phyloP scores from a whole-genome alignment of 164 flowering plant species.

The Berberis vulgaris region DNA sequence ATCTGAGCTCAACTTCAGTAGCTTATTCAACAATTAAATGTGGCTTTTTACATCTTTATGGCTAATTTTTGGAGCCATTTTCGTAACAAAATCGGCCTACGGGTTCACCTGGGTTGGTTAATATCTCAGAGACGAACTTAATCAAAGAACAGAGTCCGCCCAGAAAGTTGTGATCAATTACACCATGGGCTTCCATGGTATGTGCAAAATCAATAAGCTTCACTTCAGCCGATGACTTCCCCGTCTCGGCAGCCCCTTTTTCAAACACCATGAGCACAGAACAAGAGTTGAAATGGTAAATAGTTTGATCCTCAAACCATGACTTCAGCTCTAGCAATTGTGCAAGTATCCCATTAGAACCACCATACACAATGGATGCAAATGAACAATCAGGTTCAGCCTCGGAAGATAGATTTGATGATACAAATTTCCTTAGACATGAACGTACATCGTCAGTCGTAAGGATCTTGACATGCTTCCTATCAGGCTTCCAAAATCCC shows the following conservation, averaged over 20 bases:
- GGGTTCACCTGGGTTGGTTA: conserved; percentile 18
- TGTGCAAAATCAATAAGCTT: conserved; percentile 89
- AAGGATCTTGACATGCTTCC: conserved; percentile 25
- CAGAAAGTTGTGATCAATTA: too few relatives aligned
- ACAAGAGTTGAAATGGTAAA: conserved; percentile 63
- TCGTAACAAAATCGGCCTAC: too few relatives aligned
- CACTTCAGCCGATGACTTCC: conserved; percentile 35
- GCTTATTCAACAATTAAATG: too few relatives aligned
- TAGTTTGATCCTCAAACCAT: conserved; percentile 89
- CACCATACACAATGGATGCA: conserved; percentile 63
- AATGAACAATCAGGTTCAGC: conserved; percentile 46
- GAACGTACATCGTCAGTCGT: conserved; percentile 34
- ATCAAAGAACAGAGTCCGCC: conserved; percentile 54
- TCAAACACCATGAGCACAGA: conserved; percentile 71
- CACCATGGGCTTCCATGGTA: too few relatives aligned
- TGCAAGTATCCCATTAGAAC: conserved; percentile 60
- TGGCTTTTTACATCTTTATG: too few relatives aligned
- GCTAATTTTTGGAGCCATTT: too few relatives aligned
- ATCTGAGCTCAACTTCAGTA: too few relatives aligned
- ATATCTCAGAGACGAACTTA: conserved; percentile 59
- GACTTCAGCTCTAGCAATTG: conserved; percentile 69
- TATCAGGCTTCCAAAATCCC: conserved; percentile 61
- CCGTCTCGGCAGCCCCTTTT: conserved; percentile 25
- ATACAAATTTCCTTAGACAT: conserved; percentile 64
- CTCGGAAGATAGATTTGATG: conserved; percentile 35